These are phyloP conservation scores for Glomus cerebriforme DNA, from an alignment of 192 early-diverging fungal genomes.

Conservation along the genomic window DNA sequence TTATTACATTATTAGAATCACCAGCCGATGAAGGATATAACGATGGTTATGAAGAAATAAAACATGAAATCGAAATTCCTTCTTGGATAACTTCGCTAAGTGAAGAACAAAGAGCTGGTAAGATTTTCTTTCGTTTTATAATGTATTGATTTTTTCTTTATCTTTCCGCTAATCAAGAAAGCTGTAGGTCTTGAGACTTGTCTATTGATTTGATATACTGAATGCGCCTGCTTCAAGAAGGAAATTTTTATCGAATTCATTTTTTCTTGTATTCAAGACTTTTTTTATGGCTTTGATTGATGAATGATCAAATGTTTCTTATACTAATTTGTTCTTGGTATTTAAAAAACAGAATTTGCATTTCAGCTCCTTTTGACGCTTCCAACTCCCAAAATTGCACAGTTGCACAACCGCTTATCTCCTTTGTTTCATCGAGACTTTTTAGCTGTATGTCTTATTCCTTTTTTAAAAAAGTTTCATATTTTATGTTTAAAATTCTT, in stretches of 20 bases:
- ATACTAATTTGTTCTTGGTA: not conserved
- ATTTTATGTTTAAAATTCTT: not conserved
- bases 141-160: not conserved
- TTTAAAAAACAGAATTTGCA: slow-evolving; percentile 50
- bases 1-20: not conserved
- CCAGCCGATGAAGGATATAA: slow-evolving; percentile 26
- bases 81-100: slow-evolving; percentile 1
- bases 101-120: slow-evolving; percentile 34
- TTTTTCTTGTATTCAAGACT: not conserved
- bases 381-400: slow-evolving; percentile 45
- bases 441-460: slow-evolving; percentile 40
- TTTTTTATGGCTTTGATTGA: not conserved
- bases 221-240: slow-evolving; percentile 1
- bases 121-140: not conserved
- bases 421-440: slow-evolving; percentile 62
- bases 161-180: not conserved
- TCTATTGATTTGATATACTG: not conserved
- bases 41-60: slow-evolving; percentile 21
- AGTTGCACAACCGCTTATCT: slow-evolving; percentile 46
- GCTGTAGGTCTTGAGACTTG: no score
- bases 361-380: slow-evolving; percentile 58
- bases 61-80: slow-evolving; percentile 19
- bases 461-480: slow-evolving; percentile 3
- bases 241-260: not conserved
- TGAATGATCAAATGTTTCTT: not conserved